Evolutionary conservation across 345 rosid genomes (phyloP).

Genomic region (Dimocarpus longan): DNA sequence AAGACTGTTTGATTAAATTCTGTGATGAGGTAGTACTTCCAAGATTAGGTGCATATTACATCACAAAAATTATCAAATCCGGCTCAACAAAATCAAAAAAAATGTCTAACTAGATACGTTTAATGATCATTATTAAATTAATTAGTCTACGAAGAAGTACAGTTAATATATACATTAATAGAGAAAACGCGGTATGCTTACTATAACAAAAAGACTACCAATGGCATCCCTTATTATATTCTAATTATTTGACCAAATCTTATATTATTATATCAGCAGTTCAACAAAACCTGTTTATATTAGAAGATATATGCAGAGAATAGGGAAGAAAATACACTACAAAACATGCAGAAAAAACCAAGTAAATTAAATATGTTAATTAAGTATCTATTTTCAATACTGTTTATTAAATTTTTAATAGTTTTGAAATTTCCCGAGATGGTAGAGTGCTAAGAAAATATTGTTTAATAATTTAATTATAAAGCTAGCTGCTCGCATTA

Average conservation of each 20-base stretch:
- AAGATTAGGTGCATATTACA: conserved; percentile 47
- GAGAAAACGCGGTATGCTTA: conserved; percentile 12
- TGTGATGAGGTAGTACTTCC: conserved; percentile 17
- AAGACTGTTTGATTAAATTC: not conserved
- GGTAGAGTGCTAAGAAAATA: not conserved
- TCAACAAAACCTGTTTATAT: conserved; percentile 33
- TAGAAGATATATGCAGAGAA: not conserved
- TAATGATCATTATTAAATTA: not conserved
- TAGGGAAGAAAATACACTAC: conserved; percentile 14
- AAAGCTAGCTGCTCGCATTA: not conserved
- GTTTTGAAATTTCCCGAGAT: not conserved
- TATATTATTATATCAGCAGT: conserved; percentile 23
- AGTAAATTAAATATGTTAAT: not conserved
- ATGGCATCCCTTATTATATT: conserved; percentile 15
- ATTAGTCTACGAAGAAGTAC: conserved; percentile 7
- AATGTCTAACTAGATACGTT: conserved; percentile 19
- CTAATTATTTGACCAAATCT: conserved; percentile 41
- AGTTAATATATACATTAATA: not conserved
- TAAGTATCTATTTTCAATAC: not conserved
- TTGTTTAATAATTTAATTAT: not conserved
- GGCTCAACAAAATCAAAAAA: conserved; percentile 27
- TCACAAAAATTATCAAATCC: conserved; percentile 24
- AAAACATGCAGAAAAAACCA: conserved; percentile 28
- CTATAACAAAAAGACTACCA: not conserved
- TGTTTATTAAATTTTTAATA: not conserved